These are phyloP conservation scores for Heliamphora exappendiculata DNA, from an alignment of 148 eudicot genomes.

Conservation along the genomic window DNA sequence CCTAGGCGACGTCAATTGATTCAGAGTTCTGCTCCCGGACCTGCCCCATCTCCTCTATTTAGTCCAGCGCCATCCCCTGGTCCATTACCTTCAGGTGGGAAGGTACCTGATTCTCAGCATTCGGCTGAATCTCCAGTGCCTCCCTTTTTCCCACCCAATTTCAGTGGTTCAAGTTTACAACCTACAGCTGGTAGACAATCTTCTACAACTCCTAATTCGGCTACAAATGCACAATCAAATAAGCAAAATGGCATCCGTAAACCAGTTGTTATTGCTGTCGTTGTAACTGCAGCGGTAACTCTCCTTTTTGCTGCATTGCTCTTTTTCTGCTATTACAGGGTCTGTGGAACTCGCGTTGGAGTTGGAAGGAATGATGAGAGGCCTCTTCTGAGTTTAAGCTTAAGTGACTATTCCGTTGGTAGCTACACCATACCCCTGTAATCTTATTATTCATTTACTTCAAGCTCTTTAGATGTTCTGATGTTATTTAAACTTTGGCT, in stretches of 20 bases:
- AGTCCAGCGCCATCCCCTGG: background rate
- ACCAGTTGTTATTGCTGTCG: conserved; percentile 46
- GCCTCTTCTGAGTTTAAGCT: conserved; percentile 82
- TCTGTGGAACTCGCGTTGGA: conserved; percentile 31
- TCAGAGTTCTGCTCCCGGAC: conserved; percentile 27
- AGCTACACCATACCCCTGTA: conserved; percentile 8
- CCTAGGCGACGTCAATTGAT: conserved; percentile 34
- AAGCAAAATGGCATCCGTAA: conserved; percentile 15
- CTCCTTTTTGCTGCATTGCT: conserved; percentile 42
- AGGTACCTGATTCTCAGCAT: background rate
- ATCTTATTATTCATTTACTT: background rate
- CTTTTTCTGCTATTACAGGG: conserved; percentile 41
- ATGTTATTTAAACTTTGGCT: conserved; percentile 14
- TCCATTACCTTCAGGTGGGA: too few species aligned
- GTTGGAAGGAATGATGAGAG: conserved; percentile 59
- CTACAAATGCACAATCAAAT: conserved; percentile 18
- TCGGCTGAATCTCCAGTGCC: conserved; percentile 20
- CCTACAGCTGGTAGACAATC: conserved; percentile 14
- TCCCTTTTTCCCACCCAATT: conserved; percentile 19
- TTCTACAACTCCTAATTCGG: conserved; percentile 21
- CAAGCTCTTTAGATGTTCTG: conserved; percentile 14
- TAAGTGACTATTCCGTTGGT: conserved; percentile 54
- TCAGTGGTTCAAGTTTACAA: conserved; percentile 13
- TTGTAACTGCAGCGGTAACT: conserved; percentile 53
- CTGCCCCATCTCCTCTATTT: conserved; percentile 21